Evolutionary conservation across 768 basidiomycete species (phyloP).

Genomic region (Udeniomyces megalosporus): DNA sequence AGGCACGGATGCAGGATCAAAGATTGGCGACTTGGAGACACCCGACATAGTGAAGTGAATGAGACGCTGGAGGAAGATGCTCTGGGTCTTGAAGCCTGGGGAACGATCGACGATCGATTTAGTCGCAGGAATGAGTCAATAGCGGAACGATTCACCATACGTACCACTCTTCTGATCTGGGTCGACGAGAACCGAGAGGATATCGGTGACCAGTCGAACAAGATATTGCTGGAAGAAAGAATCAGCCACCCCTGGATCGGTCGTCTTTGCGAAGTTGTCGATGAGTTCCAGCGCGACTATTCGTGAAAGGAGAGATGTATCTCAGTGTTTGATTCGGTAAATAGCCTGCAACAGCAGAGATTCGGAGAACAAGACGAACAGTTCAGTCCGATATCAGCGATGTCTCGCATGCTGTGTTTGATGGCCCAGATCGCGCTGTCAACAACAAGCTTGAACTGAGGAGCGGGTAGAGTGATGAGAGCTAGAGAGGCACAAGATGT

Average conservation of each 20-base stretch:
- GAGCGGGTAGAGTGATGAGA: constrained; percentile 66
- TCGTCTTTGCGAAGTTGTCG: constrained; percentile 78
- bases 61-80: constrained; percentile 75
- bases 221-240: constrained; percentile 95
- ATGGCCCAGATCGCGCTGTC: constrained; percentile 99
- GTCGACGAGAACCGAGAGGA: constrained; percentile 93
- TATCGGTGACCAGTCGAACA: constrained; percentile 81
- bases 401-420: constrained; percentile 98
- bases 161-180: constrained; percentile 87
- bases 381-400: constrained; percentile 58
- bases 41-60: constrained; percentile 80
- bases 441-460: constrained; percentile 93
- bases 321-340: background rate
- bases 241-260: constrained; percentile 54
- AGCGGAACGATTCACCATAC: background rate
- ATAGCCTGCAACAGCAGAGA: no score
- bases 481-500: constrained; percentile 35
- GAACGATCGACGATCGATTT: background rate
- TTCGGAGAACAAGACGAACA: constrained; percentile 25
- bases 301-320: background rate
- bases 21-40: constrained; percentile 64
- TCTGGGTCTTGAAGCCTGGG: constrained; percentile 76
- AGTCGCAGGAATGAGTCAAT: background rate
- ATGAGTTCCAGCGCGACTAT: constrained; percentile 81
- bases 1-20: constrained; percentile 52